Base-by-base conservation (phyloP, 257 asterid genomes). In the Solanum tarapatanum region DNA sequence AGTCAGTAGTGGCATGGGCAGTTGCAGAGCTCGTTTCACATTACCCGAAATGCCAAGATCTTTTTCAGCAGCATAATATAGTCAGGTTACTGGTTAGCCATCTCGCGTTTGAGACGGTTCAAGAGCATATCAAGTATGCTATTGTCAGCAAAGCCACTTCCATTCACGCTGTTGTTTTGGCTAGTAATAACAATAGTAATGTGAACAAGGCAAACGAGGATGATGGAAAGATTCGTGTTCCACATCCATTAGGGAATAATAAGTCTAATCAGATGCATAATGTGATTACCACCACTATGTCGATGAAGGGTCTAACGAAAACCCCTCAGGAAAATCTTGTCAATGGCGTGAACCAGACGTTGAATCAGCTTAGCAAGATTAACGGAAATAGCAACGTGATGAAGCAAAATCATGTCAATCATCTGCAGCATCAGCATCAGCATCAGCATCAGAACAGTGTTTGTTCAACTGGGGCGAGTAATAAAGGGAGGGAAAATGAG, bases 1-100 rank as follows among this genome's bases (percentile, higher is more conserved):
- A 94, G 88, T 94, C 94, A 0, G 94, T 91, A 4, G 97, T 90
- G 21, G 97, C 98, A 8, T 94, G 98, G 97, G 97, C 98, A 1
- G 94, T 93, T 23, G 92, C 95, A 1, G 97, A 94, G 62, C 92
- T 94, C 70, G 93, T 89, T 4, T 83, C 91, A 3, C 97, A 93
- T 84, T 91, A 93, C 83, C 94, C 96, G 17, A 91, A 91, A 87
- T 92, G 93, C 82, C 98, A 93, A 70, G 98, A 94, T 86, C 92
- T 92, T 36, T 94, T 94, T 28, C 94, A 93, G 1, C 97, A 93
- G 84, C 93, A 94, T 87, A 93, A 94, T 32, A 91, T 92, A 24
- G 93, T 93, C 4, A 85, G 97, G 3, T 88, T 94, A 11, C 93
- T 94, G 0, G 97, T 94, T 2, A 88, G 94, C 83, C 97, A 94